Evolutionary conservation across 495 filamentous ascomycete species (phyloP).

Genomic region (Xylaria bambusicola): DNA sequence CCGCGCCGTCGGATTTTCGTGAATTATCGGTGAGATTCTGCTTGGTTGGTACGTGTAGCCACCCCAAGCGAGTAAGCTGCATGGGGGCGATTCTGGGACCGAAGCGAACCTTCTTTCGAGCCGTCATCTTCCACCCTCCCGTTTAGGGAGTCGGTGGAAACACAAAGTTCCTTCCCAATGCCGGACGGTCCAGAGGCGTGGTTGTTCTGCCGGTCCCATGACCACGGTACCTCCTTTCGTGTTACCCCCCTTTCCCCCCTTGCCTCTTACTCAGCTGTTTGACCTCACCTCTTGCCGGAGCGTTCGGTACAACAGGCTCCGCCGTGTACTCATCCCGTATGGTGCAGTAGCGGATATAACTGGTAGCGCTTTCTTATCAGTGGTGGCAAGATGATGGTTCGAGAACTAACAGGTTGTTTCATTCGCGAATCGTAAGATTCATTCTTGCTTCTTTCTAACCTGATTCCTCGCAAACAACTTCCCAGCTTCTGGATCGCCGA

Average conservation of each 20-base stretch:
- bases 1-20: not conserved
- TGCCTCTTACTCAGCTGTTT: constrained; percentile 9
- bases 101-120: not conserved
- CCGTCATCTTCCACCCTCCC: not conserved
- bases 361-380: not conserved
- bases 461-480: constrained; percentile 12
- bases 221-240: constrained; percentile 6
- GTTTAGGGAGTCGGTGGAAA: constrained; percentile 7
- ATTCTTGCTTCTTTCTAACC: not conserved
- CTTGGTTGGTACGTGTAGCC: no score
- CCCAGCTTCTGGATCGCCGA: not conserved
- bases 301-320: not conserved
- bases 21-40: constrained; percentile 3
- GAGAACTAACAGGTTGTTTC: not conserved
- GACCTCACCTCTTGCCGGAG: constrained; percentile 3
- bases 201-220: constrained; percentile 17
- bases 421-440: constrained; percentile 5
- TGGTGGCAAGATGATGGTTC: not conserved
- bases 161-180: not conserved
- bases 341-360: not conserved
- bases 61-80: constrained; percentile 15
- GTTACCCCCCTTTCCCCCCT: not conserved
- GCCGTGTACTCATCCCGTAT: not conserved
- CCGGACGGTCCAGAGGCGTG: constrained; percentile 4
- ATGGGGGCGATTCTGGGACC: not conserved